Conservation (phyloP, 192 early-diverging fungal species). For the Podila epicladia region DNA sequence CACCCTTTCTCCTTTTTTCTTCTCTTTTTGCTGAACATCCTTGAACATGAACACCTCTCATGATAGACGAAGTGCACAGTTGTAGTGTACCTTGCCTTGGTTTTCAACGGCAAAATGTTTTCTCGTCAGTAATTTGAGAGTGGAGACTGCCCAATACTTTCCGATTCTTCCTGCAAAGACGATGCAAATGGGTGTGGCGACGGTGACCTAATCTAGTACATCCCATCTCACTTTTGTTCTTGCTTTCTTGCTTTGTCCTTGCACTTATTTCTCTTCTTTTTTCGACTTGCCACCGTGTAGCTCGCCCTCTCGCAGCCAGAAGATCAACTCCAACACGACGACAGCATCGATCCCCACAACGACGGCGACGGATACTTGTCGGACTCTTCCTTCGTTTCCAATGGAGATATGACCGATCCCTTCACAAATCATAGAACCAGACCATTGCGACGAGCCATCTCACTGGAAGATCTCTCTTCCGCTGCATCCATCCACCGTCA, state of each 20-base stretch:
- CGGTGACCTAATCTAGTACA: too few relatives aligned
- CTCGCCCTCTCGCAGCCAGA: conserved; percentile 21
- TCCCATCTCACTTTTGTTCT: neutral
- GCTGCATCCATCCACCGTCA: conserved; percentile 25
- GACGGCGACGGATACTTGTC: conserved; percentile 42
- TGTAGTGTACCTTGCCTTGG: too few relatives aligned
- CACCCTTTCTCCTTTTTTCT: neutral
- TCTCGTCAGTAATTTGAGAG: too few relatives aligned
- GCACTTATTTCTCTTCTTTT: neutral
- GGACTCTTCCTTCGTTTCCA: conserved; percentile 29
- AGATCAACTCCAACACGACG: conserved; percentile 9
- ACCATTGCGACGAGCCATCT: conserved; percentile 40
- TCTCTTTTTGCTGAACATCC: neutral
- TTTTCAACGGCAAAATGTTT: too few relatives aligned
- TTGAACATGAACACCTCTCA: neutral
- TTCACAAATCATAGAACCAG: conserved; percentile 10
- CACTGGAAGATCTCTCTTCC: conserved; percentile 24
- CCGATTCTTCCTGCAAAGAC: too few relatives aligned
- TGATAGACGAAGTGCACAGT: neutral
- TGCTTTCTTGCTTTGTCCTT: neutral
- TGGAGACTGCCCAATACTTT: too few relatives aligned
- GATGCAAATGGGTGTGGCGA: too few relatives aligned
- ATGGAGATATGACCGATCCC: conserved; percentile 25
- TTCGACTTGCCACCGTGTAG: conserved; percentile 3
- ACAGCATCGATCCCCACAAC: conserved; percentile 7